A percentile compares a stretch with the other conserved stretches of the same genome.
phyloP scores from a whole-genome alignment of 2,329 filamentous ascomycete species.

The Claviceps sorghi region DNA sequence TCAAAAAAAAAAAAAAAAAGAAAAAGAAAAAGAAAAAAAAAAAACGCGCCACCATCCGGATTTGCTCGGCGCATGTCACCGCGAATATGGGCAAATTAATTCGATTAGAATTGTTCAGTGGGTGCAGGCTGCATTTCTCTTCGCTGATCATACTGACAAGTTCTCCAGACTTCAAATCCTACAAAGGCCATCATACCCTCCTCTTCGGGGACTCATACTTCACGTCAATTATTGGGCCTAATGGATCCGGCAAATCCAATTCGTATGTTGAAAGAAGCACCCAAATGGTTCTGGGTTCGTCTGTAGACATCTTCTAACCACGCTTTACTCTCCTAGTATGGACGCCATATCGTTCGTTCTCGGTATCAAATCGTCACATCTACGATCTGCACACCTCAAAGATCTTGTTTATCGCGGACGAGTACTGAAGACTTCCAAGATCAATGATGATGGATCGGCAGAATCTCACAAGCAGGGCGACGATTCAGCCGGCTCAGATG shows the following conservation, averaged over 20 bases:
- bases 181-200: conserved; percentile 89
- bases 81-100: conserved; percentile 87
- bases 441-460: conserved; percentile 79
- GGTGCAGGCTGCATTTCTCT: conserved; percentile 17
- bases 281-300: background rate
- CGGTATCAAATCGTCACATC: conserved; percentile 95
- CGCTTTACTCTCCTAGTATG: conserved; percentile 50
- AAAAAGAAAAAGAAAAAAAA: too few species aligned
- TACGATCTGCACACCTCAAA: conserved; percentile 83
- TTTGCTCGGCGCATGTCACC: background rate
- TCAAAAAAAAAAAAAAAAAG: background rate
- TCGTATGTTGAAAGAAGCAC: conserved; percentile 45
- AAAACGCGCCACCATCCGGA: background rate
- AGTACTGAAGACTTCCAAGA: conserved; percentile 80
- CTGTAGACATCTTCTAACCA: background rate
- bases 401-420: conserved; percentile 93
- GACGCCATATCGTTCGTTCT: conserved; percentile 98
- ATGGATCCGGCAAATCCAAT: conserved; percentile 98
- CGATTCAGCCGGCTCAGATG: conserved; percentile 45
- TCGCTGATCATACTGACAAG: conserved; percentile 5
- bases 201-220: conserved; percentile 97
- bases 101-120: conserved; percentile 86
- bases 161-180: conserved; percentile 85
- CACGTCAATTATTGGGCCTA: conserved; percentile 96
- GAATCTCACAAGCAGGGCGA: conserved; percentile 46